Conservation (phyloP, 345 rosid species). For the Pseudoturritis turrita region DNA sequence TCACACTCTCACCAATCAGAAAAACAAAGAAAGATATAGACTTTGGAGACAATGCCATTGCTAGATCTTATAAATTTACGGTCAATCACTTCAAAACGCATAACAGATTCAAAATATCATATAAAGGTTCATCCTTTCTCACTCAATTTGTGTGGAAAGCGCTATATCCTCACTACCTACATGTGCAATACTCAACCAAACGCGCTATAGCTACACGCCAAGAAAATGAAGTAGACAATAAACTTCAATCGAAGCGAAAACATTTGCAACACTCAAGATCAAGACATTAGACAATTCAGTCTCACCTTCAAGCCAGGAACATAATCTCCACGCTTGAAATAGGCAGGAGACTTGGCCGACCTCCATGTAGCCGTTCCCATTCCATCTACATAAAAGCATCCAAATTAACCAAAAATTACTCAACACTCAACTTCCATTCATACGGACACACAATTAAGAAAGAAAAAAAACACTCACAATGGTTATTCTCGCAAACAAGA, state of each 20-base stretch:
- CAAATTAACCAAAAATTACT: not conserved
- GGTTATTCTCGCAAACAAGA: constrained; percentile 96
- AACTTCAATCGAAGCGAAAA: not conserved
- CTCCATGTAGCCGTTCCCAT: constrained; percentile 99
- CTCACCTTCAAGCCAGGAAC: constrained; percentile 97
- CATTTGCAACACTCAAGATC: not conserved
- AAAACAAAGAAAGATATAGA: not conserved
- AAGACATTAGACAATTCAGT: not conserved
- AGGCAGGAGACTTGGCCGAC: constrained; percentile 84
- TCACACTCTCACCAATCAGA: not conserved
- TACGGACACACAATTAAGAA: not conserved
- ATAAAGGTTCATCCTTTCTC: not conserved
- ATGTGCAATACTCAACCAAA: not conserved
- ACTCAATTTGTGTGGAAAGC: not conserved
- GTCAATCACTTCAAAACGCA: not conserved
- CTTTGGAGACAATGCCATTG: not conserved
- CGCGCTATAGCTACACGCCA: not conserved
- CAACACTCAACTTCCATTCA: not conserved
- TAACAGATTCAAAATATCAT: not conserved
- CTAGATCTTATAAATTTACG: not conserved
- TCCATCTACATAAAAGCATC: constrained; percentile 58
- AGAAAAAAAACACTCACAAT: constrained; percentile 42
- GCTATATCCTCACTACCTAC: not conserved
- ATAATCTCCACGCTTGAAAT: constrained; percentile 97
- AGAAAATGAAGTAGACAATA: not conserved